A percentile compares a stretch with the other conserved stretches of the same genome.
Conservation (phyloP, 257 asterid genomes). For the Solanum clarkiae region DNA sequence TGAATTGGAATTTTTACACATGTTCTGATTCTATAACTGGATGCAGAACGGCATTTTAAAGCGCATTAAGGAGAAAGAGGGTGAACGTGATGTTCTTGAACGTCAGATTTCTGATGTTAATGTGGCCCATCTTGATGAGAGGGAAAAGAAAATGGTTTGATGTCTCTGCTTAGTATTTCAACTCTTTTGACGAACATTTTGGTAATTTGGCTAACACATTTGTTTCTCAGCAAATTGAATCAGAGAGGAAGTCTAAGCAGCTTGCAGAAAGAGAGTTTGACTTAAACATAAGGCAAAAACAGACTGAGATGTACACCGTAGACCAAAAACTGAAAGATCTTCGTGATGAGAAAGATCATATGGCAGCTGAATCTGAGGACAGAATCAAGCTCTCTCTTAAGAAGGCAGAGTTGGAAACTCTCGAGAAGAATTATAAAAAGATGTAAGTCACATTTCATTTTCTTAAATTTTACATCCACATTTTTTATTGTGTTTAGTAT, state of each 20-base stretch:
- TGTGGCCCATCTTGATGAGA: conserved; percentile 57
- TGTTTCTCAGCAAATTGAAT: conserved; percentile 51
- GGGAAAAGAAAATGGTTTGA: conserved; percentile 63
- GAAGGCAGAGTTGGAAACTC: conserved; percentile 66
- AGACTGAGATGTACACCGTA: conserved; percentile 36
- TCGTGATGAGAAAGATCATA: conserved; percentile 45
- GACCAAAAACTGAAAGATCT: conserved; percentile 52
- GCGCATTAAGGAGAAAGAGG: conserved; percentile 51
- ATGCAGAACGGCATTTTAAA: conserved; percentile 40
- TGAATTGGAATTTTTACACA: conserved; percentile 2
- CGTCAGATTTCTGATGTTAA: conserved; percentile 38
- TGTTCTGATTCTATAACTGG: conserved; percentile 3
- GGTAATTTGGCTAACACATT: conserved; percentile 6
- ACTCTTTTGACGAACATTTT: not conserved
- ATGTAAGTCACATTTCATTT: conserved; percentile 15
- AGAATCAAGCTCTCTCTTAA: conserved; percentile 64
- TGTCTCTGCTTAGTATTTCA: conserved; percentile 1
- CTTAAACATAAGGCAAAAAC: conserved; percentile 28
- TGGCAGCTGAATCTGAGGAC: conserved; percentile 74
- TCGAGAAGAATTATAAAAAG: conserved; percentile 59
- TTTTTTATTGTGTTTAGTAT: not conserved
- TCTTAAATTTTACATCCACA: conserved; percentile 7
- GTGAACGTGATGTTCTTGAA: conserved; percentile 58
- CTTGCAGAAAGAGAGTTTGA: conserved; percentile 49
- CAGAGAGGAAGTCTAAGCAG: conserved; percentile 55